Evolutionary conservation across 176 grass and related monocot genomes (phyloP).

Genomic region (Carex pumila): DNA sequence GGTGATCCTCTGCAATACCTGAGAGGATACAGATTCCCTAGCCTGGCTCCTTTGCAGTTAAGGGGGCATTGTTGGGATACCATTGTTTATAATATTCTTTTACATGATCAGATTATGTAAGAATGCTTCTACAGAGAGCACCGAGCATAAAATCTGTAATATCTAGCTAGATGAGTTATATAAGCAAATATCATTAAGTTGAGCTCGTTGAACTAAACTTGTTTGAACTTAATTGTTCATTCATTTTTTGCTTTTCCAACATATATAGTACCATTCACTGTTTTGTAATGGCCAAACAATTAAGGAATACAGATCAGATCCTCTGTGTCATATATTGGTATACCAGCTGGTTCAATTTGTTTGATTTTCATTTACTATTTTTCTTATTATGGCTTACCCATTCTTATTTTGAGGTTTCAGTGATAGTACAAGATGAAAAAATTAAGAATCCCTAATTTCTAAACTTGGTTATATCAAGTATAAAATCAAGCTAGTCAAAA

Average conservation of each 20-base stretch:
- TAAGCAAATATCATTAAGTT: background rate
- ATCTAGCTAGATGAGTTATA: background rate
- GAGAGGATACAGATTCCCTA: too few relatives aligned
- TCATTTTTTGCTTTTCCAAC: background rate
- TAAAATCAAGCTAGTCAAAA: too few relatives aligned
- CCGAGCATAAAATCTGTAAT: background rate
- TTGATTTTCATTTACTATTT: background rate
- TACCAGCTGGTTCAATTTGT: background rate
- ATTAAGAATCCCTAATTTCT: background rate
- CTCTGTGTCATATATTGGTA: background rate
- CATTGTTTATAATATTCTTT: background rate
- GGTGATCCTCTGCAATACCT: too few relatives aligned
- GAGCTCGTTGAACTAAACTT: background rate
- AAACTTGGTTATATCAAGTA: background rate
- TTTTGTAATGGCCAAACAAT: background rate
- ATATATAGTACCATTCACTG: background rate
- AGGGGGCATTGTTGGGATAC: background rate
- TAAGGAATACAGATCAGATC: background rate
- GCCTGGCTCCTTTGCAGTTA: conserved; percentile 11
- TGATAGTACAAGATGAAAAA: too few relatives aligned
- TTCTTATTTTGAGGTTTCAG: background rate
- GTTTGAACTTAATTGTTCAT: background rate
- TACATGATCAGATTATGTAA: background rate
- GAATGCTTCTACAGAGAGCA: background rate
- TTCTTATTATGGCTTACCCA: background rate